phyloP scores from a whole-genome alignment of 2,329 filamentous ascomycete genomes.

The Talaromyces sp. region DNA sequence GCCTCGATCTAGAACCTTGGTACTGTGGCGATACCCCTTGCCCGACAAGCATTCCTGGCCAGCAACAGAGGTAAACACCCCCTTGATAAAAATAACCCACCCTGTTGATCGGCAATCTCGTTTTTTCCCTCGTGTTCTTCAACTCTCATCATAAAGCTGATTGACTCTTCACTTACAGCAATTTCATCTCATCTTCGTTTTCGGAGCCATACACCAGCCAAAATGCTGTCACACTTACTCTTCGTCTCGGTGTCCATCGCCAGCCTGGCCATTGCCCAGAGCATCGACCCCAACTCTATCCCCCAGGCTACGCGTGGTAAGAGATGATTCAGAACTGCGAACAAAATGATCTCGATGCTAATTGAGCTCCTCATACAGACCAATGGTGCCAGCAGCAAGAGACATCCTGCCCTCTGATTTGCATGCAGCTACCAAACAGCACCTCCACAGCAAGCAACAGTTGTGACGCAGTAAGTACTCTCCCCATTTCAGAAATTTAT shows the following conservation, averaged over 20 bases:
- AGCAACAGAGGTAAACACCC: neutral
- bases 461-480: slow-evolving; percentile 34
- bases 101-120: neutral
- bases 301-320: slow-evolving; percentile 29
- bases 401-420: slow-evolving; percentile 40
- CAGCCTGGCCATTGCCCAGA: slow-evolving; percentile 29
- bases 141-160: neutral
- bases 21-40: neutral
- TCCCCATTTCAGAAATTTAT: neutral
- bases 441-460: slow-evolving; percentile 31
- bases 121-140: neutral
- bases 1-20: neutral
- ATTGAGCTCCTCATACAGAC: slow-evolving; percentile 19
- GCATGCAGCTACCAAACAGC: slow-evolving; percentile 34
- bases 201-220: slow-evolving; percentile 6
- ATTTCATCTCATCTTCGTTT: neutral
- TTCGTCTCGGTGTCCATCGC: slow-evolving; percentile 26
- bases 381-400: slow-evolving; percentile 40
- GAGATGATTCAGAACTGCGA: slow-evolving; percentile 9
- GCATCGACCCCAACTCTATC: slow-evolving; percentile 34
- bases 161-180: neutral
- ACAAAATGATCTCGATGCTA: neutral
- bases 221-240: slow-evolving; percentile 17
- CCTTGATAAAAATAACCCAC: neutral
- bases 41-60: neutral